phyloP scores from a whole-genome alignment of 2,329 filamentous ascomycete genomes.

The Arachnomyces sp. region DNA sequence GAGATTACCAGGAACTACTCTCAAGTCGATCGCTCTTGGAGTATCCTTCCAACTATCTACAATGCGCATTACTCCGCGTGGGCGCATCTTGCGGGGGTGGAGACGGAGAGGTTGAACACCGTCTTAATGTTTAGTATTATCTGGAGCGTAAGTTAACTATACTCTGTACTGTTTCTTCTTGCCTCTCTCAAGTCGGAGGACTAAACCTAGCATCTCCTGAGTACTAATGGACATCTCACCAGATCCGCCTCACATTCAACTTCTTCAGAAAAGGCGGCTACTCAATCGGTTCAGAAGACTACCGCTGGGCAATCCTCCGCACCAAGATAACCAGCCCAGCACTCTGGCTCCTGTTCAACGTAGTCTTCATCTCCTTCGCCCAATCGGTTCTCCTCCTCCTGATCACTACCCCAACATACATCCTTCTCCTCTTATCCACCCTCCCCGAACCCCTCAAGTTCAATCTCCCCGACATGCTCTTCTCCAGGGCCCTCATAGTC shows the following conservation, averaged over 20 bases:
- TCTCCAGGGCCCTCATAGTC: conserved; percentile 47
- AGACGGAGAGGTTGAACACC: conserved; percentile 62
- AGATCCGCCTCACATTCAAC: conserved; percentile 83
- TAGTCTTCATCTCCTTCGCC: conserved; percentile 75
- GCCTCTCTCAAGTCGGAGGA: no score
- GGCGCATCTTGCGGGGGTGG: conserved; percentile 65
- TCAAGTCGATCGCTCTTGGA: conserved; percentile 93
- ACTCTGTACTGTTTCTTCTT: conserved; percentile 1
- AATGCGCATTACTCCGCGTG: conserved; percentile 77
- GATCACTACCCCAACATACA: conserved; percentile 73
- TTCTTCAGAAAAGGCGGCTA: conserved; percentile 97
- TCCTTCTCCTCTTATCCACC: conserved; percentile 60
- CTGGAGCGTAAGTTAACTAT: conserved; percentile 62
- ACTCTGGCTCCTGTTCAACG: conserved; percentile 75
- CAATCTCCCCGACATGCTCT: conserved; percentile 51
- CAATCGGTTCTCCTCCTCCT: conserved; percentile 76
- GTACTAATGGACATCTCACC: conserved; percentile 6
- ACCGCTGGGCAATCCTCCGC: conserved; percentile 77
- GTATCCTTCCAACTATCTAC: conserved; percentile 77
- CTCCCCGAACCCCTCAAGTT: conserved; percentile 49
- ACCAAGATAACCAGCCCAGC: conserved; percentile 60
- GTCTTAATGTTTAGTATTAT: conserved; percentile 60
- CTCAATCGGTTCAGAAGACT: conserved; percentile 80
- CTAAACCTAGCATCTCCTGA: no score
- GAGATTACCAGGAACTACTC: conserved; percentile 92